Percentiles rank a stretch among this genome's conserved stretches.
phyloP scores from a whole-genome alignment of 129 eudicot species.

The Ambrosia trifida region DNA sequence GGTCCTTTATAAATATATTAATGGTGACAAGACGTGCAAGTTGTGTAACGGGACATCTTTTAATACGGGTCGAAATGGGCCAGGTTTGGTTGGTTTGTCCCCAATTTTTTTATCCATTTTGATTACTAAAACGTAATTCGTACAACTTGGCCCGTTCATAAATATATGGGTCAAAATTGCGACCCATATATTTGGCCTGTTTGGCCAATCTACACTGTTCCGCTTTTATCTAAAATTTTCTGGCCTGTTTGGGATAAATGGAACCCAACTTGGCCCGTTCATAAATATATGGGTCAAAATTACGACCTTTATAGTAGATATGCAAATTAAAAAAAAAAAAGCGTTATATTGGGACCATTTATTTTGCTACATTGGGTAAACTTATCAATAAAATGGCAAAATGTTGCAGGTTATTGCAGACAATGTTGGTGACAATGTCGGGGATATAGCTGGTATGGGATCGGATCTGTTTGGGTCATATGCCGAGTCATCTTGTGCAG shows the following conservation, averaged over 20 bases:
- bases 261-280: background rate
- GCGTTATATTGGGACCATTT: too few species aligned
- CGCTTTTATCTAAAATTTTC: background rate
- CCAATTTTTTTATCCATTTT: background rate
- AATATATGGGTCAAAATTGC: too few species aligned
- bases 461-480: slow-evolving; percentile 94
- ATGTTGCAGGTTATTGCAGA: slow-evolving; percentile 83
- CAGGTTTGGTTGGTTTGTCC: background rate
- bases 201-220: slow-evolving; percentile 1
- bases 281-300: background rate
- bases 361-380: slow-evolving; percentile 8
- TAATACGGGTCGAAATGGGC: background rate
- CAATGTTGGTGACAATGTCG: slow-evolving; percentile 94
- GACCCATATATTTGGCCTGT: background rate
- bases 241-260: background rate
- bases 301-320: background rate
- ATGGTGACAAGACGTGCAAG: background rate
- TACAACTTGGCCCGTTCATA: too few species aligned
- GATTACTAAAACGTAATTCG: background rate
- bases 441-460: slow-evolving; percentile 98
- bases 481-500: slow-evolving; percentile 90
- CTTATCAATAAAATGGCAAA: background rate
- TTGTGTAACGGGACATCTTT: background rate
- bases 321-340: too few species aligned
- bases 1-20: background rate